Conservation (phyloP, 345 rosid genomes). For the Raphanus raphanistrum region DNA sequence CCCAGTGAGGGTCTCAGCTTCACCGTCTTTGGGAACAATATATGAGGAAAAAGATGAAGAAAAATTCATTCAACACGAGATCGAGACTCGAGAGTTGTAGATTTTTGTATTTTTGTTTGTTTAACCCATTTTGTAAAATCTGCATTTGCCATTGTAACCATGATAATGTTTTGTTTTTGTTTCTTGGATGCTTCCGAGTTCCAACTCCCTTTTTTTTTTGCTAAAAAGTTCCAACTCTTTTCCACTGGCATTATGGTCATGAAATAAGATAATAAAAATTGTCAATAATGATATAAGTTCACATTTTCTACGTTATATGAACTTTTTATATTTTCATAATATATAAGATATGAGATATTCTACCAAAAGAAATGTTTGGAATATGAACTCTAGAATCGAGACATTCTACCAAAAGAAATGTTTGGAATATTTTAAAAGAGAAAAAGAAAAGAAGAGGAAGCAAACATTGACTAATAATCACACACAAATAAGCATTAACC, state of each 20-base stretch:
- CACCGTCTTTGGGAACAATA: constrained; percentile 22
- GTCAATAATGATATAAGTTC: neutral
- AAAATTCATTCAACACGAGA: neutral
- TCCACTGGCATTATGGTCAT: neutral
- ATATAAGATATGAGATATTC: neutral
- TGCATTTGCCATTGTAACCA: neutral
- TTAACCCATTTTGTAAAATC: neutral
- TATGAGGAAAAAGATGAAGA: constrained; percentile 16
- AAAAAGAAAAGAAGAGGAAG: neutral
- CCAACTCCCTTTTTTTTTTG: neutral
- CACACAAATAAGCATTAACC: neutral
- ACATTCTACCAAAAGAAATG: neutral
- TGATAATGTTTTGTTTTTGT: neutral
- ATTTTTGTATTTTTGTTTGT: neutral
- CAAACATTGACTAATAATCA: neutral
- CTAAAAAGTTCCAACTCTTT: neutral
- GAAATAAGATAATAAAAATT: neutral
- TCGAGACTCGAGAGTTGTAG: neutral
- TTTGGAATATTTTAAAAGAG: neutral
- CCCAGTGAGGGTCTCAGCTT: constrained; percentile 22
- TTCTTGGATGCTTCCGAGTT: neutral
- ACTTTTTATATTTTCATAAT: neutral
- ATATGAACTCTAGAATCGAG: neutral
- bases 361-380: neutral
- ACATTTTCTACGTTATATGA: neutral